A percentile compares a stretch with the other conserved stretches of the same genome.
Evolutionary conservation across 1,284 basidiomycete species (phyloP).

Genomic region (Agaricales sp.): DNA sequence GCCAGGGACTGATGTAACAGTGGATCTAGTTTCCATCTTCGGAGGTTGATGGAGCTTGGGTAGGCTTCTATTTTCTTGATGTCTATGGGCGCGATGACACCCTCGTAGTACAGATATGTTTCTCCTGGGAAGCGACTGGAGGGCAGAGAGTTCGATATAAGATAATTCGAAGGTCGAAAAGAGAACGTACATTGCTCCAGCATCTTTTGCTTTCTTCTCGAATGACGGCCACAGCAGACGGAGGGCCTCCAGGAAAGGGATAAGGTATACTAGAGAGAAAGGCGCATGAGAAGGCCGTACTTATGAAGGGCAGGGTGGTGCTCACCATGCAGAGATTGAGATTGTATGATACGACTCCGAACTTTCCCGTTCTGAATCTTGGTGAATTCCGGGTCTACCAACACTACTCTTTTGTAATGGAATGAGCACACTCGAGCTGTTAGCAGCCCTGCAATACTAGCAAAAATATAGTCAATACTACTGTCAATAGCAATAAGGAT

Average conservation of each 20-base stretch:
- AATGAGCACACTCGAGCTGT: conserved; percentile 18
- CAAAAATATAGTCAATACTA: conserved; percentile 3
- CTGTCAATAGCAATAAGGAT: not conserved
- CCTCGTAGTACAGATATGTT: not conserved
- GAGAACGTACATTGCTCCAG: conserved; percentile 11
- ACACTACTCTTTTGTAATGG: conserved; percentile 23
- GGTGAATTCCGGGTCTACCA: conserved; percentile 21
- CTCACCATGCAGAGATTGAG: conserved; percentile 16
- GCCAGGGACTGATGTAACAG: not conserved
- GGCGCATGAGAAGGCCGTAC: not conserved
- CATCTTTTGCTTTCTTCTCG: conserved; percentile 13
- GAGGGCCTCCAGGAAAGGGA: conserved; percentile 11
- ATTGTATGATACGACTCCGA: conserved; percentile 19
- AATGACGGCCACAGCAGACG: conserved; percentile 17
- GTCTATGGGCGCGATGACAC: not conserved
- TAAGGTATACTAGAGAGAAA: conserved; percentile 9
- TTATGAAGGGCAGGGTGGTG: too few relatives aligned
- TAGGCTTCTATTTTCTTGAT: not conserved
- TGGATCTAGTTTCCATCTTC: not conserved
- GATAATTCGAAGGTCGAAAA: not conserved
- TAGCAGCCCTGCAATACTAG: conserved; percentile 20
- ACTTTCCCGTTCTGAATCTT: conserved; percentile 12
- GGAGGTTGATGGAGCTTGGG: not conserved
- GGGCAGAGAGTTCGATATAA: not conserved
- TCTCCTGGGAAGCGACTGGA: conserved; percentile 10